Base-by-base conservation (phyloP, 2,329 filamentous ascomycete genomes). In the Alternaria ethzedia region DNA sequence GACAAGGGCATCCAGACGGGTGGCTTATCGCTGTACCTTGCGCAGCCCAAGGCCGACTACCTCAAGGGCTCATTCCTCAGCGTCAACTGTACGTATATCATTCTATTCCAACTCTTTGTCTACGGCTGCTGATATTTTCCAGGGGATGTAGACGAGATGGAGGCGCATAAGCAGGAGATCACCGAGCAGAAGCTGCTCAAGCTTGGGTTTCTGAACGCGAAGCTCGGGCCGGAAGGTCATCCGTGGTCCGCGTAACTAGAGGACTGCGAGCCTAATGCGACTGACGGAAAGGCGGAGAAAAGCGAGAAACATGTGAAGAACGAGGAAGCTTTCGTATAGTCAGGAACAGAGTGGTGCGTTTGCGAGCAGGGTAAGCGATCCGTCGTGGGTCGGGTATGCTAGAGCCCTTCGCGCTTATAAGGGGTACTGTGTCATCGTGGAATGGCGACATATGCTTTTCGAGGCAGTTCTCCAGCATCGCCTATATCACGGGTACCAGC, bases 61-160 rank as follows among this genome's bases (percentile, higher is more conserved):
- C 50, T 76, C 50, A 56, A 54, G 36, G 71, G 61, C 36, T 46
- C 54, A 30, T 61, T 70, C 32, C 30, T 72, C 30, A 70, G 67
- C 55, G 70, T 69, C 5, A 76, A 70, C n/a, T 78, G 75, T 41
- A 41, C 15, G 36, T 41, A 41, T 41, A 4, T 41, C 36, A 41
- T 17, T 41, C 36, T 17, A 17, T 11, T 1, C 36, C 36, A 41
- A 41, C 36, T 41, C 36, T 41, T 41, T 41, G 6, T 41, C n/a
- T 41, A 17, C n/a, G 8, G 11, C 15, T 41, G 36, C 36, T 41
- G 36, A 41, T 41, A 10, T 17, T 17, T 41, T 17, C 36, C 36
- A 41, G 36, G 36, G 76, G 75, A 79, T 66, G 65, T 76, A 41
- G 61, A 67, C 13, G 72, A 78, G 66, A 63, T 78, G 60, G 64